phyloP scores from a whole-genome alignment of 768 basidiomycete genomes.

The Tremella yokohamensis region DNA sequence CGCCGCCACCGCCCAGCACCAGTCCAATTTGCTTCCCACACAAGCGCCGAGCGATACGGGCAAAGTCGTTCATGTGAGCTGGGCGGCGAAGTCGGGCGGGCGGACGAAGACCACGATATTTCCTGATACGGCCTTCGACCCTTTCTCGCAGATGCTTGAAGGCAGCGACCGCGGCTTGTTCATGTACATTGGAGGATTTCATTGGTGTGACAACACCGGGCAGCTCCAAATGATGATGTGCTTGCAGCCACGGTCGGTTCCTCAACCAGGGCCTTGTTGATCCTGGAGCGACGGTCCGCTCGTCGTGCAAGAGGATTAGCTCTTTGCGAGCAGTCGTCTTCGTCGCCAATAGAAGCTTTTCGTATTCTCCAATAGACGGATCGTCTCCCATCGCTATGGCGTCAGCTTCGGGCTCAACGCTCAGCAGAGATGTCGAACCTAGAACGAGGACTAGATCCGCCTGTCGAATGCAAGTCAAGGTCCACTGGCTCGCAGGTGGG shows the following conservation, averaged over 20 bases:
- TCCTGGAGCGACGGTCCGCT: constrained; percentile 80
- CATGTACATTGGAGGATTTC: constrained; percentile 60
- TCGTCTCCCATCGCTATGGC: constrained; percentile 83
- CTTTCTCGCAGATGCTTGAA: constrained; percentile 88
- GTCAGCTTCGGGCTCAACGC: background rate
- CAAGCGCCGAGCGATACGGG: constrained; percentile 79
- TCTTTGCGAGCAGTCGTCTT: constrained; percentile 99
- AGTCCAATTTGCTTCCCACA: constrained; percentile 91
- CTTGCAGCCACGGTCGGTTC: constrained; percentile 94
- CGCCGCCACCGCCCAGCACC: constrained; percentile 96
- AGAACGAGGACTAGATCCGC: constrained; percentile 42
- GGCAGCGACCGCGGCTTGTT: constrained; percentile 81
- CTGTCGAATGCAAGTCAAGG: constrained; percentile 89
- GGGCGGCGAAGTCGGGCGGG: constrained; percentile 67
- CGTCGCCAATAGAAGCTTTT: constrained; percentile 84
- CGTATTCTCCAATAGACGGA: constrained; percentile 76
- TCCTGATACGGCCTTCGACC: constrained; percentile 83
- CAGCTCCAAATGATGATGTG: constrained; percentile 87
- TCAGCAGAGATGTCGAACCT: background rate
- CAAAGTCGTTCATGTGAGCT: constrained; percentile 86
- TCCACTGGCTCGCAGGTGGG: constrained; percentile 92
- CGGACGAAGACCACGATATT: constrained; percentile 68
- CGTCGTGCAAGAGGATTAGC: constrained; percentile 85
- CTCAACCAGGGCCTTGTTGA: constrained; percentile 95
- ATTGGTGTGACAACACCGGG: constrained; percentile 53